phyloP scores from a whole-genome alignment of 768 basidiomycete genomes.

The Suillus subluteus region DNA sequence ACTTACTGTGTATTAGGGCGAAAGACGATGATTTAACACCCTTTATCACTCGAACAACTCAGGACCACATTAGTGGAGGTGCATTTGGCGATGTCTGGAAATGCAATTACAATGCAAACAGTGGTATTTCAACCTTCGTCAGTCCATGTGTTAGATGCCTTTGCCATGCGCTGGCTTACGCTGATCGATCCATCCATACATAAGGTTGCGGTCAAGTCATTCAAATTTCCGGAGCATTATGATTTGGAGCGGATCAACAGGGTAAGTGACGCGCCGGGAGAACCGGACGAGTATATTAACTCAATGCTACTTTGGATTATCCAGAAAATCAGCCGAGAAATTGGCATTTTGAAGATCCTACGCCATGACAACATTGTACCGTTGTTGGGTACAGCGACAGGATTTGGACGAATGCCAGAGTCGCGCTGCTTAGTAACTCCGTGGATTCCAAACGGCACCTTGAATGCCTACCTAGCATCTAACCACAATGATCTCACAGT shows the following conservation, averaged over 20 bases:
- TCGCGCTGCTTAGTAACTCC: not conserved
- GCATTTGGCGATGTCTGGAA: not conserved
- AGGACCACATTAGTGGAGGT: not conserved
- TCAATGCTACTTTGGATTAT: not conserved
- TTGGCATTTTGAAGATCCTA: not conserved
- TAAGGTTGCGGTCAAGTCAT: slow-evolving; percentile 1
- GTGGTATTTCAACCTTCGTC: not conserved
- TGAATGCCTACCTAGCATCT: not conserved
- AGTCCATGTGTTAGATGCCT: not conserved
- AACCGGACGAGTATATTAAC: not conserved
- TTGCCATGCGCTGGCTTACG: too few relatives aligned
- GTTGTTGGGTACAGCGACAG: not conserved
- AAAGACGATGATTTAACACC: not conserved
- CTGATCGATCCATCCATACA: not conserved
- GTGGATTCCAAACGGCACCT: not conserved
- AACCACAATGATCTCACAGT: not conserved
- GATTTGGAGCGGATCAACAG: not conserved
- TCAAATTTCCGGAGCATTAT: not conserved
- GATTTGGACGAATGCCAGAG: not conserved
- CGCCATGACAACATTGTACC: not conserved
- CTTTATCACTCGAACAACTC: not conserved
- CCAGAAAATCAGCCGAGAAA: not conserved
- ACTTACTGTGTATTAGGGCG: not conserved
- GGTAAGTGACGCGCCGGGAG: not conserved
- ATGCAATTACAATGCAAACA: not conserved